These are phyloP conservation scores for Coccomyxa sp. DNA, from an alignment of 139 green algal species.

Conservation along the genomic window DNA sequence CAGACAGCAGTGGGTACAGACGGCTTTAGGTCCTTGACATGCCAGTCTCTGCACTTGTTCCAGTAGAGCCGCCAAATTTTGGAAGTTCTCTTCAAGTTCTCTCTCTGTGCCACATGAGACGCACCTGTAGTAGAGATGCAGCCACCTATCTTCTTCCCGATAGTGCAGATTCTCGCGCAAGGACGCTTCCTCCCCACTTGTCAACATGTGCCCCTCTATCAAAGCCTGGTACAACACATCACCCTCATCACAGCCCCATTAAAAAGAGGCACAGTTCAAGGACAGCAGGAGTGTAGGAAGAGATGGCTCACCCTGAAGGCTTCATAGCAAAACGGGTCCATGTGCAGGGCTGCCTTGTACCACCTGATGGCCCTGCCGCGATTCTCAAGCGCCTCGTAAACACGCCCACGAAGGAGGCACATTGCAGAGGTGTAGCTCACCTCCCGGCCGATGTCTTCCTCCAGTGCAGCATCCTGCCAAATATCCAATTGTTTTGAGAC, in stretches of 20 bases:
- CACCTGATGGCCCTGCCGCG: slow-evolving; percentile 42
- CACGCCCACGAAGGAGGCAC: slow-evolving; percentile 72
- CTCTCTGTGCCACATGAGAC: no score
- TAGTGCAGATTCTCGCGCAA: slow-evolving; percentile 59
- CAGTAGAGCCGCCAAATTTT: no score
- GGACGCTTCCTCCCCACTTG: slow-evolving; percentile 64
- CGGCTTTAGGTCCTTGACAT: no score
- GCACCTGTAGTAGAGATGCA: slow-evolving; percentile 70
- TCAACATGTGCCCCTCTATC: slow-evolving; percentile 87
- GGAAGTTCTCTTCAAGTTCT: no score
- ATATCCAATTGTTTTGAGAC: slow-evolving; percentile 23
- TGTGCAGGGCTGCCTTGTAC: slow-evolving; percentile 55
- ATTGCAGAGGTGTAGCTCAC: slow-evolving; percentile 46
- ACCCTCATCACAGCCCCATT: neutral
- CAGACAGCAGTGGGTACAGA: no score
- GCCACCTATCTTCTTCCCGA: slow-evolving; percentile 57
- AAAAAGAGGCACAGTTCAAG: neutral
- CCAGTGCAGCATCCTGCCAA: slow-evolving; percentile 2
- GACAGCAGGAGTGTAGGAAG: neutral
- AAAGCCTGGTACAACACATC: slow-evolving; percentile 34
- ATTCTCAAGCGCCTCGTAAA: slow-evolving; percentile 85
- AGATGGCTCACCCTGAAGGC: slow-evolving; percentile 61
- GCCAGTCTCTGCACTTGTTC: no score
- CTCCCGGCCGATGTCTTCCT: slow-evolving; percentile 8
- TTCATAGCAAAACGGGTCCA: slow-evolving; percentile 91